Evolutionary conservation across 2,329 filamentous ascomycete species (phyloP).

Genomic region (Calonectria hongkongensis): DNA sequence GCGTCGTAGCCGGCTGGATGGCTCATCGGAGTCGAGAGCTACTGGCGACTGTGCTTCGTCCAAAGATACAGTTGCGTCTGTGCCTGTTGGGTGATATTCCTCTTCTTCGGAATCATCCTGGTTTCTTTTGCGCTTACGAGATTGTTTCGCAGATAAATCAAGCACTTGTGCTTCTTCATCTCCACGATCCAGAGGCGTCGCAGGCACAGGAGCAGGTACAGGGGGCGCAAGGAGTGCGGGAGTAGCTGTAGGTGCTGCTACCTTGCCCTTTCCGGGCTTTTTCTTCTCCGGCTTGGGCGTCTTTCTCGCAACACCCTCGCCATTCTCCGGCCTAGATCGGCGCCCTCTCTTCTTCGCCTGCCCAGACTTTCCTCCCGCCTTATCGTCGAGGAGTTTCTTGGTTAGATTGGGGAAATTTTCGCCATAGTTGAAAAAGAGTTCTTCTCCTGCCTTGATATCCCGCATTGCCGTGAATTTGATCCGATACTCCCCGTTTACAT

Average conservation of each 20-base stretch:
- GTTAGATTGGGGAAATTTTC: constrained; percentile 79
- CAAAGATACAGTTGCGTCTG: constrained; percentile 47
- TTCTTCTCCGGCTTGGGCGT: constrained; percentile 54
- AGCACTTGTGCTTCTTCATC: constrained; percentile 46
- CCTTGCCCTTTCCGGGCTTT: constrained; percentile 47
- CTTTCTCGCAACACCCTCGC: constrained; percentile 51
- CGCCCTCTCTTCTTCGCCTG: constrained; percentile 54
- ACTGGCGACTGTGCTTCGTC: constrained; percentile 49
- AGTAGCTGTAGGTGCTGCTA: constrained; percentile 11
- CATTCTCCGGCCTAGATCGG: constrained; percentile 47
- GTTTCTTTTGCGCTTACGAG: constrained; percentile 57
- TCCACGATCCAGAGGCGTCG: constrained; percentile 19
- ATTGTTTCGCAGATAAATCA: constrained; percentile 39
- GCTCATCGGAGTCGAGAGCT: constrained; percentile 51
- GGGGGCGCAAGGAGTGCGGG: not conserved
- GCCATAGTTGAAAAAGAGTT: constrained; percentile 89
- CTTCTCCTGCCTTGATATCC: constrained; percentile 82
- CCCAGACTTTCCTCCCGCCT: constrained; percentile 58
- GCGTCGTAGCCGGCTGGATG: constrained; percentile 53
- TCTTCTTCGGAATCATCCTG: constrained; percentile 56
- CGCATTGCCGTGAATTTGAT: constrained; percentile 83
- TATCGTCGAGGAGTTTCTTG: constrained; percentile 64
- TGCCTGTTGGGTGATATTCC: constrained; percentile 54
- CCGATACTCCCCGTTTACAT: constrained; percentile 85
- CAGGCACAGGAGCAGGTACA: constrained; percentile 22